Conservation (phyloP, 768 basidiomycete species). For the Leccinellum luteum region DNA sequence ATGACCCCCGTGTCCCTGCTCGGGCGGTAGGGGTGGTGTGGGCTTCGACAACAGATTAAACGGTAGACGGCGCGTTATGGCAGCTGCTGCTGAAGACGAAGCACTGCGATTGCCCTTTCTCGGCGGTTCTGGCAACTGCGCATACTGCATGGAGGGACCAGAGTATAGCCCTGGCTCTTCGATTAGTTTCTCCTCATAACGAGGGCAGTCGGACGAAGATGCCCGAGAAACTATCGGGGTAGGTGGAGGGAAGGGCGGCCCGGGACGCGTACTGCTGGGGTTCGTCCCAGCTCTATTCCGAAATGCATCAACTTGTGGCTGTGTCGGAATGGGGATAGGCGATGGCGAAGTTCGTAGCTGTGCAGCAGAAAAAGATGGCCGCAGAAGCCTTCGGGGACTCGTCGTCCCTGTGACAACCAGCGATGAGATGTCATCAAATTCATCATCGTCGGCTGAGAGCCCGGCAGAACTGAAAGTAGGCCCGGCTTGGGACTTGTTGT, state of each 20-base stretch:
- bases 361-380: constrained; percentile 76
- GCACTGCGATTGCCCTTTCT: constrained; percentile 38
- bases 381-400: constrained; percentile 56
- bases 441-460: constrained; percentile 53
- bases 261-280: constrained; percentile 47
- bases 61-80: constrained; percentile 53
- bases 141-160: constrained; percentile 71
- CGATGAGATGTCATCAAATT: constrained; percentile 47
- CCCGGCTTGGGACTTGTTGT: constrained; percentile 61
- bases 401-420: constrained; percentile 49
- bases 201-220: constrained; percentile 54
- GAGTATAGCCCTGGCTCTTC: constrained; percentile 51
- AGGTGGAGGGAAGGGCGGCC: constrained; percentile 39
- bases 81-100: constrained; percentile 49
- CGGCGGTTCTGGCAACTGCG: constrained; percentile 70
- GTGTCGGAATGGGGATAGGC: constrained; percentile 31
- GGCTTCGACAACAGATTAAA: constrained; percentile 67
- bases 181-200: constrained; percentile 35
- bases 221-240: constrained; percentile 46
- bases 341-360: constrained; percentile 61
- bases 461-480: constrained; percentile 46
- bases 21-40: constrained; percentile 32
- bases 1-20: constrained; percentile 32
- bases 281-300: constrained; percentile 69
- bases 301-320: constrained; percentile 39